These are phyloP conservation scores for Tulasnella sp. DNA, from an alignment of 768 basidiomycete genomes.

Conservation along the genomic window DNA sequence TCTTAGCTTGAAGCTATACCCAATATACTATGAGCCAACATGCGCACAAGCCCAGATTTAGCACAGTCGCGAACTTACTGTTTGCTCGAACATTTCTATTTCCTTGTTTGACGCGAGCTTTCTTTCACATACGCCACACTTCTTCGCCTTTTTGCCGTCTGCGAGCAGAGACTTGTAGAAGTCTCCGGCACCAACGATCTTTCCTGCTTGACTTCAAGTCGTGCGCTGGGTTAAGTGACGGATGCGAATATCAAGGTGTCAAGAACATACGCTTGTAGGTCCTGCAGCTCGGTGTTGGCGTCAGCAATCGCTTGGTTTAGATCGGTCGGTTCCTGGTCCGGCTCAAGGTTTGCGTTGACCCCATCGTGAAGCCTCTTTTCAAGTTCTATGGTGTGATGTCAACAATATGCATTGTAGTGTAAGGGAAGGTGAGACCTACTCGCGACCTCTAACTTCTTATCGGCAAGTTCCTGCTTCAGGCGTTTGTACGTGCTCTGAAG, in stretches of 20 bases:
- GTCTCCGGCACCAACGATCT: conserved; percentile 22
- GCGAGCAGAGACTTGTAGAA: conserved; percentile 42
- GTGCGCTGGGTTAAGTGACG: neutral
- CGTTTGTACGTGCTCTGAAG: conserved; percentile 10
- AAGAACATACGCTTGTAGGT: conserved; percentile 38
- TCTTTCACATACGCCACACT: conserved; percentile 70
- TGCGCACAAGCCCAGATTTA: no score
- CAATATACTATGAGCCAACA: neutral
- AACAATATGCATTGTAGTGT: neutral
- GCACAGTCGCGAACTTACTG: no score
- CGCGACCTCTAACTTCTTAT: conserved; percentile 52
- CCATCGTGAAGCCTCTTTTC: conserved; percentile 39
- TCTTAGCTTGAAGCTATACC: conserved; percentile 50
- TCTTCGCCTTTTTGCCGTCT: conserved; percentile 49
- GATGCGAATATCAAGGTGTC: no score
- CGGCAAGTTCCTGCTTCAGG: conserved; percentile 44
- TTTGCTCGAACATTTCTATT: conserved; percentile 45
- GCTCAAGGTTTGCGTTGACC: conserved; percentile 24
- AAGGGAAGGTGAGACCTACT: conserved; percentile 33
- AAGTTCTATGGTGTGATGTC: conserved; percentile 31
- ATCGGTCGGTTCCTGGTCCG: conserved; percentile 27
- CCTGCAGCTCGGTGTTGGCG: conserved; percentile 35
- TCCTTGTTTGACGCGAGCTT: conserved; percentile 43
- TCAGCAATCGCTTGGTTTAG: conserved; percentile 43
- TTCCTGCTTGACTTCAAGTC: conserved; percentile 18